Evolutionary conservation across 768 basidiomycete species (phyloP).

Genomic region (Tylopilus rubrobrunneus): DNA sequence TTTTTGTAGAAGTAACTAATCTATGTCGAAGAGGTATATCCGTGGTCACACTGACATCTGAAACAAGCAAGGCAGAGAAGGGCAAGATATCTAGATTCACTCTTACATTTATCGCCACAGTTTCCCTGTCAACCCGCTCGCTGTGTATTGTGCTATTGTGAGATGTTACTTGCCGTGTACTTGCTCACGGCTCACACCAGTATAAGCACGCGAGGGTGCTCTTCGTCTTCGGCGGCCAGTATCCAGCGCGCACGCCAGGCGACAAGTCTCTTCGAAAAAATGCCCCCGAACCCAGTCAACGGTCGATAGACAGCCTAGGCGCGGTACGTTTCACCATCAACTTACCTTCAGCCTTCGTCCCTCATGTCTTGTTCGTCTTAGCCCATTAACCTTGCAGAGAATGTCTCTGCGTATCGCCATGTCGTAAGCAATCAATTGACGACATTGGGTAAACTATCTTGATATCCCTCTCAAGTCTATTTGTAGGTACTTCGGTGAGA

Average conservation of each 20-base stretch:
- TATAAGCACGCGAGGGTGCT: conserved; percentile 69
- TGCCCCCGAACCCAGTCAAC: conserved; percentile 63
- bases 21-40: conserved; percentile 51
- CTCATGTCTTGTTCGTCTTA: conserved; percentile 10
- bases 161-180: conserved; percentile 13
- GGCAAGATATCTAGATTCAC: conserved; percentile 41
- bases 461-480: conserved; percentile 45
- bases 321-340: conserved; percentile 39
- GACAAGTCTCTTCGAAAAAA: conserved; percentile 42
- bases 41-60: conserved; percentile 64
- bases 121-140: conserved; percentile 56
- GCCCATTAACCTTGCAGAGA: conserved; percentile 58
- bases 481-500: conserved; percentile 79
- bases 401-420: conserved; percentile 59
- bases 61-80: conserved; percentile 53
- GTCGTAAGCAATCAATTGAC: conserved; percentile 43
- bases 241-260: conserved; percentile 40
- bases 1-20: conserved; percentile 54
- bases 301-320: conserved; percentile 59
- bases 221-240: conserved; percentile 52
- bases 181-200: background rate
- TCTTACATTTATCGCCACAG: background rate
- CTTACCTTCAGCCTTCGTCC: conserved; percentile 17
- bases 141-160: conserved; percentile 82
- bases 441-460: background rate